A percentile compares a stretch with the other conserved stretches of the same genome.
These are phyloP conservation scores for Avicennia marina DNA, from an alignment of 257 asterid genomes.

Conservation along the genomic window DNA sequence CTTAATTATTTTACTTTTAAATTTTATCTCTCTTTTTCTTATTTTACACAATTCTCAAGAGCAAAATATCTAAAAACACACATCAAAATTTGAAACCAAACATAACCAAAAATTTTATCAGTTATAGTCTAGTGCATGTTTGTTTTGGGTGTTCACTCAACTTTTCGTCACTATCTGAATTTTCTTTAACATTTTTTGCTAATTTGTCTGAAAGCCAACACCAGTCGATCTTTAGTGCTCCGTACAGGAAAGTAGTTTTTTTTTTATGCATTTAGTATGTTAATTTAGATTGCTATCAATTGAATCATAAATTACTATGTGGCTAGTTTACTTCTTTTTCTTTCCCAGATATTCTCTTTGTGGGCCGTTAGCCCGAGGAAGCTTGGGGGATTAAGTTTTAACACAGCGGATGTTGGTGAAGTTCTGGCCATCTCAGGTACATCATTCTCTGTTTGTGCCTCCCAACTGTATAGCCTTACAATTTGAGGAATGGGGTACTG, in stretches of 20 bases:
- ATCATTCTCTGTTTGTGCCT: neutral
- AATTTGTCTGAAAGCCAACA: neutral
- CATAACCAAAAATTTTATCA: too few species aligned
- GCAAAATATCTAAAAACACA: neutral
- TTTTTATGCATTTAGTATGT: too few species aligned
- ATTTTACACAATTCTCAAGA: too few species aligned
- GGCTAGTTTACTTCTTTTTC: neutral
- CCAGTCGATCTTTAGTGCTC: neutral
- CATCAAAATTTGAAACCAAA: too few species aligned
- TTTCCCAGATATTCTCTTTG: constrained; percentile 69
- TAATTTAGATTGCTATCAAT: too few species aligned
- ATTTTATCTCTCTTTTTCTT: too few species aligned
- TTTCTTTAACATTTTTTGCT: neutral
- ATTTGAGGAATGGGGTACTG: neutral
- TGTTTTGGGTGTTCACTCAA: too few species aligned
- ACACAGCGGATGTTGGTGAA: constrained; percentile 68
- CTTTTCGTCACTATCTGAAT: too few species aligned
- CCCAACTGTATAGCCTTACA: neutral
- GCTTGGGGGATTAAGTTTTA: constrained; percentile 65
- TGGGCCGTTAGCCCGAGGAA: constrained; percentile 85
- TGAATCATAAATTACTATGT: neutral
- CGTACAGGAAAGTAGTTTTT: neutral
- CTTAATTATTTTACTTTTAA: too few species aligned
- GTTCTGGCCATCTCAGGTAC: constrained; percentile 76
- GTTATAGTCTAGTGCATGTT: too few species aligned